Percentiles rank a stretch among this genome's conserved stretches.
Conservation (phyloP, 2,329 filamentous ascomycete genomes). For the Aureobasidium namibiae region DNA sequence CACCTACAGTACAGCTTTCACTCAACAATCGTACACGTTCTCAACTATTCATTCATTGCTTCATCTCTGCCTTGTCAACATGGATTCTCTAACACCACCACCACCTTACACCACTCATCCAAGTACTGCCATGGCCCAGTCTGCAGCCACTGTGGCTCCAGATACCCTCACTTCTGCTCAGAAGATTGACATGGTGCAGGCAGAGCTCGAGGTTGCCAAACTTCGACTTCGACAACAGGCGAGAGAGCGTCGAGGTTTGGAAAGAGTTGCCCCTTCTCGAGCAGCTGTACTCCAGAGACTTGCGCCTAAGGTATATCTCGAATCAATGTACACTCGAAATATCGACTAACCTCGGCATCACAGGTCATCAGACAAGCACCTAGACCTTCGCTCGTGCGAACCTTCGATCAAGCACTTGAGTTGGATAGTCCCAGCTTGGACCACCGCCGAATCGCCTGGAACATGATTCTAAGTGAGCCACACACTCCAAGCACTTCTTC, state of each 20-base stretch:
- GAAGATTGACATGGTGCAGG: not conserved
- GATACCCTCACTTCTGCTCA: not conserved
- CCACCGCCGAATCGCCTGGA: slow-evolving; percentile 2
- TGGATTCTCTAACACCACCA: not conserved
- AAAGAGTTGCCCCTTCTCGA: not conserved
- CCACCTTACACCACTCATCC: not conserved
- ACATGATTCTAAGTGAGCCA: slow-evolving; percentile 3
- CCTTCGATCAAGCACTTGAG: not conserved
- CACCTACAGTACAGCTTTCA: not conserved
- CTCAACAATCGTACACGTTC: not conserved
- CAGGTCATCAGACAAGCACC: not conserved
- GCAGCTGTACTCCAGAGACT: not conserved
- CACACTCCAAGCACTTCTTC: not conserved
- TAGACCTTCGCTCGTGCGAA: not conserved
- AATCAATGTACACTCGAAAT: not conserved
- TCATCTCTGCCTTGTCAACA: not conserved
- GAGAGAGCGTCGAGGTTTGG: not conserved
- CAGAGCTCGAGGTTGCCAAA: not conserved
- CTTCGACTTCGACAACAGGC: not conserved
- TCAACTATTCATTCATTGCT: not conserved
- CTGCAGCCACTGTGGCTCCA: not conserved
- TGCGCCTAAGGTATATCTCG: not conserved
- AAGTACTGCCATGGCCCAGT: not conserved
- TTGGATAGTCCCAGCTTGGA: not conserved
- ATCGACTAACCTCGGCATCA: not conserved